Evolutionary conservation across 805 yeast species (phyloP).

Genomic region (Metschnikowia amazonensis): DNA sequence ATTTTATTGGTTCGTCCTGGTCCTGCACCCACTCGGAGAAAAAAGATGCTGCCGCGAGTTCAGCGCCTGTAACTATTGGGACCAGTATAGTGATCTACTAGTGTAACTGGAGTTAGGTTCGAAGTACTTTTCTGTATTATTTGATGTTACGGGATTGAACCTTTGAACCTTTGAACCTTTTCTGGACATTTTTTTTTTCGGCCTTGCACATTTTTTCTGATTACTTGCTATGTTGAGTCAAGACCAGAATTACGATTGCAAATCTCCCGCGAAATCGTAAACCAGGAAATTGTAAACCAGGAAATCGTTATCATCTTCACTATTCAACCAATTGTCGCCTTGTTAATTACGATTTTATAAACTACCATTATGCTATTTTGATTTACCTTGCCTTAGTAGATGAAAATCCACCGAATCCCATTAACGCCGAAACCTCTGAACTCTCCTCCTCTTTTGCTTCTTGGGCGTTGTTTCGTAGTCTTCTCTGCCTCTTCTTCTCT

Average conservation of each 20-base stretch:
- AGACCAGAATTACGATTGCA: background rate
- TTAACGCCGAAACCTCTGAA: conserved; percentile 41
- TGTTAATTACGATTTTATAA: no score
- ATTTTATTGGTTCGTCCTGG: conserved; percentile 11
- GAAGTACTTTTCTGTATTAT: no score
- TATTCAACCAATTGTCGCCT: no score
- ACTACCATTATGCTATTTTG: background rate
- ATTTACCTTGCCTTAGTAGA: conserved; percentile 30
- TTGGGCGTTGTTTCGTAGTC: conserved; percentile 8
- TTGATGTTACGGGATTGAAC: no score
- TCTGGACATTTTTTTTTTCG: no score
- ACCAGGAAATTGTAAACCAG: no score
- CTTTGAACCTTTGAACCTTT: no score
- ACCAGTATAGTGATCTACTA: no score
- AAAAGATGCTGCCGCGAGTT: conserved; percentile 3
- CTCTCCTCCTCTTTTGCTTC: conserved; percentile 12
- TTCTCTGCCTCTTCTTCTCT: conserved; percentile 22
- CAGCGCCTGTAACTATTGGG: background rate
- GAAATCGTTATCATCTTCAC: no score
- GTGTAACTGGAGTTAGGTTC: no score
- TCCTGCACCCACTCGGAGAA: conserved; percentile 3
- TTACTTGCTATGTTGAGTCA: no score
- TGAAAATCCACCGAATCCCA: conserved; percentile 47
- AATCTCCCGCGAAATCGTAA: background rate
- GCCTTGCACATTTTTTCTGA: no score